Evolutionary conservation across 495 filamentous ascomycete species (phyloP).

Genomic region (Rhypophila decipiens): DNA sequence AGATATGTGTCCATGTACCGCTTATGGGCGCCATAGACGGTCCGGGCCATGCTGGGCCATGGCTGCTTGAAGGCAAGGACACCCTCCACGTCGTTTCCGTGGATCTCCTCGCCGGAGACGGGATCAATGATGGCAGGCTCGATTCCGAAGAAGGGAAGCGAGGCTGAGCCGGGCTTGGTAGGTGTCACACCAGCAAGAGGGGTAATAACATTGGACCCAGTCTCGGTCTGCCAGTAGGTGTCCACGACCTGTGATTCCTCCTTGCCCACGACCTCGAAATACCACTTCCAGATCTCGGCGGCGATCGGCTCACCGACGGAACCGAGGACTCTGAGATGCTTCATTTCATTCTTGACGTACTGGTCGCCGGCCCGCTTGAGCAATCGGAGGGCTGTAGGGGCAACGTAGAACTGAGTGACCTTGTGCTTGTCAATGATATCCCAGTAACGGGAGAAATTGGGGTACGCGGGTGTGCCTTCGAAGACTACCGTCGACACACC

Average conservation of each 20-base stretch:
- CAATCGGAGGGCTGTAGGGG: constrained; percentile 86
- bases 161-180: constrained; percentile 72
- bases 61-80: constrained; percentile 96
- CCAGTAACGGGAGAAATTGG: constrained; percentile 98
- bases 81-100: constrained; percentile 96
- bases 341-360: constrained; percentile 84
- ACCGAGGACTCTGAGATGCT: constrained; percentile 79
- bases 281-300: constrained; percentile 99
- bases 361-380: constrained; percentile 93
- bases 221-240: constrained; percentile 99
- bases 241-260: constrained; percentile 91
- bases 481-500: constrained; percentile 97
- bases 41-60: constrained; percentile 98
- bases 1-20: constrained; percentile 98
- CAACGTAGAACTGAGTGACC: constrained; percentile 98
- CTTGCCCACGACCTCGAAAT: constrained; percentile 92
- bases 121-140: constrained; percentile 98
- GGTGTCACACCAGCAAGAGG: constrained; percentile 70
- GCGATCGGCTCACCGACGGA: constrained; percentile 99
- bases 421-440: constrained; percentile 92
- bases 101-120: constrained; percentile 86
- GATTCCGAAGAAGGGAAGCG: constrained; percentile 92
- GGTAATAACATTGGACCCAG: constrained; percentile 86
- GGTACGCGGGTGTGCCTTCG: constrained; percentile 95
- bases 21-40: constrained; percentile 97